Evolutionary conservation across 2,329 filamentous ascomycete genomes (phyloP).

Genomic region (Fusarium beomiforme): DNA sequence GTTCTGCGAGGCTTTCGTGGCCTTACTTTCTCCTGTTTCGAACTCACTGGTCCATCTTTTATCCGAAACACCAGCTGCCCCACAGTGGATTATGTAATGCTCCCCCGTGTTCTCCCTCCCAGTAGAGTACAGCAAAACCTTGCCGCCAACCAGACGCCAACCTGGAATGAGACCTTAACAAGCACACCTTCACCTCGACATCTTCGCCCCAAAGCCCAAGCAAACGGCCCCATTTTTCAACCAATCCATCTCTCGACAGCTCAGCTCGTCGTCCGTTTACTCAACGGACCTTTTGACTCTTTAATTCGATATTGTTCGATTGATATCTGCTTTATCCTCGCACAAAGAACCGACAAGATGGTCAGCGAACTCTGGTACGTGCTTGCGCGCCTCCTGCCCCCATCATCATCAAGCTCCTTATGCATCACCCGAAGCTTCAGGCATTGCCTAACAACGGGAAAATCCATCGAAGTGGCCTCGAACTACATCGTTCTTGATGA

Average conservation of each 20-base stretch:
- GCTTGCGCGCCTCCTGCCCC: constrained; percentile 47
- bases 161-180: constrained; percentile 53
- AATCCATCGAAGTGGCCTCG: constrained; percentile 8
- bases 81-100: constrained; percentile 46
- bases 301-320: constrained; percentile 24
- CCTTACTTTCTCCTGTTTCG: not conserved
- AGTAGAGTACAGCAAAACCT: constrained; percentile 53
- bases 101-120: constrained; percentile 40
- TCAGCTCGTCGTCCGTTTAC: constrained; percentile 18
- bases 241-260: constrained; percentile 38
- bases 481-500: constrained; percentile 18
- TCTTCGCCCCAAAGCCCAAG: constrained; percentile 39
- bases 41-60: constrained; percentile 24
- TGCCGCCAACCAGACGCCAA: constrained; percentile 52
- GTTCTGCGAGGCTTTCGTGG: not conserved
- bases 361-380: constrained; percentile 84
- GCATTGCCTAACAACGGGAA: constrained; percentile 33
- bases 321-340: constrained; percentile 21
- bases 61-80: constrained; percentile 29
- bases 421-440: constrained; percentile 45
- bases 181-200: constrained; percentile 43
- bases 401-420: constrained; percentile 45
- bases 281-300: constrained; percentile 26
- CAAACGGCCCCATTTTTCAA: constrained; percentile 40
- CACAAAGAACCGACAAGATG: constrained; percentile 67